Percentiles rank a stretch among this genome's conserved stretches.
Evolutionary conservation across 306 rosid genomes (phyloP).

Genomic region (Begonia fuchsioides): DNA sequence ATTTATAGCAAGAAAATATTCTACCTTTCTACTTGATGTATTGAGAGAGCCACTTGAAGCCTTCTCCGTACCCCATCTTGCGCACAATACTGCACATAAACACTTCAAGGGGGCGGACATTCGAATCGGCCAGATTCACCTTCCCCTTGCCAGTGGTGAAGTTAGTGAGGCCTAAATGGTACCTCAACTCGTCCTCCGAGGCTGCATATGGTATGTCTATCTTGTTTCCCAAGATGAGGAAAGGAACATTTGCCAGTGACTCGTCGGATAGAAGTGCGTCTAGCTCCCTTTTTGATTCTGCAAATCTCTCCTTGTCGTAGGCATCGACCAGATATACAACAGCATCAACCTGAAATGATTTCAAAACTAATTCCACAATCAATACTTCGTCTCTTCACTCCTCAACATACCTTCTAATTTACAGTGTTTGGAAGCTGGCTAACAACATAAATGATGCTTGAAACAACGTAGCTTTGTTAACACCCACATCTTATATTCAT

Average conservation of each 20-base stretch:
- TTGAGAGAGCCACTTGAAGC: slow-evolving; percentile 22
- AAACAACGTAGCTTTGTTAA: too few relatives aligned
- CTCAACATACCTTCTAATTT: too few relatives aligned
- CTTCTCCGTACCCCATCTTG: slow-evolving; percentile 23
- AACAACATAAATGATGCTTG: too few relatives aligned
- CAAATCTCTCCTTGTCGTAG: slow-evolving; percentile 19
- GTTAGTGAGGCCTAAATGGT: slow-evolving; percentile 26
- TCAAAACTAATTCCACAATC: too few relatives aligned
- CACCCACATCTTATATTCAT: too few relatives aligned
- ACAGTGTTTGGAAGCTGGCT: too few relatives aligned
- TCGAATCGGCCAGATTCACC: slow-evolving; percentile 22
- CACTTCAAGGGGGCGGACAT: slow-evolving; percentile 20
- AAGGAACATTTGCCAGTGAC: slow-evolving; percentile 23
- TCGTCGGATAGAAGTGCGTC: slow-evolving; percentile 15
- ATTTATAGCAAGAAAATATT: too few relatives aligned
- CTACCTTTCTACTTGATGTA: slow-evolving; percentile 9
- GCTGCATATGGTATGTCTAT: slow-evolving; percentile 31
- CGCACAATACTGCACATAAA: slow-evolving; percentile 24
- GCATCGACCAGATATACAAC: slow-evolving; percentile 26
- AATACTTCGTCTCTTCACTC: too few relatives aligned
- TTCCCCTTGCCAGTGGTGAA: slow-evolving; percentile 35
- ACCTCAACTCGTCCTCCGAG: slow-evolving; percentile 31
- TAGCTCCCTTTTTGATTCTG: slow-evolving; percentile 12
- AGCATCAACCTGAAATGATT: slow-evolving; percentile 15
- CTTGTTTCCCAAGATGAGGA: slow-evolving; percentile 32